Base-by-base conservation (phyloP, 1,139 yeast genomes). In the Magnusiomyces clavatus region DNA sequence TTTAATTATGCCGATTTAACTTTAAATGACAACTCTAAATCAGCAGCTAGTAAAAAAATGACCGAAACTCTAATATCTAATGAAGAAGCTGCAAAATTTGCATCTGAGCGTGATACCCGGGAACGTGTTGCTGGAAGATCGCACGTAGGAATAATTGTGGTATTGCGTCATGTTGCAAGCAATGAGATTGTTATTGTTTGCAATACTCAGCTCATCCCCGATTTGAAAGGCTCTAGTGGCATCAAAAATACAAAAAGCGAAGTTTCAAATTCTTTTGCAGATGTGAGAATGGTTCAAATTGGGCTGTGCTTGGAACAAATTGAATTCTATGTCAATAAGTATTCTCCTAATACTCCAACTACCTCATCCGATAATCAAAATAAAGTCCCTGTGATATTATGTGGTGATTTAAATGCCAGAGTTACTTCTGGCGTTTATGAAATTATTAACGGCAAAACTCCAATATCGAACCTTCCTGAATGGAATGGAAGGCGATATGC, bases 1-100 rank as follows among this genome's bases (percentile, higher is more conserved):
- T 46, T 46, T 16, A 46, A 46, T 38, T 46, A 46, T 17, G 48
- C 48, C 5, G 48, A 46, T 38, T 16, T 46, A 16, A 46, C 48
- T n/a, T 37, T 46, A 6, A 38, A 46, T 46, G 29, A 31, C 36
- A 46, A 46, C 17, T 19, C 29, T 36, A 12, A 43, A 3, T 24
- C 43, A 6, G 37, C 48, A 3, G 48, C 48, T 13, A 37, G 43
- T 16, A 46, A 46, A 14, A 17, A 37, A 14, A 43, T 29, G n/a
- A 31, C 38, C 3, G 48, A 46, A 46, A 46, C 48, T 6, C 29
- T 39, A 16, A 38, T 46, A 3, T 43, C 39, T 16, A 43, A 46
- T 24, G 48, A 38, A 20, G 29, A 31, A 8, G 29, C 35, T 5
- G 12, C 17, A 16, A 38, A 39, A 14, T 46, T 46, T 39, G 48